A percentile compares a stretch with the other conserved stretches of the same genome.
These are phyloP conservation scores for Coprinopsis marcescibilis DNA, from an alignment of 768 basidiomycete genomes.

Conservation along the genomic window DNA sequence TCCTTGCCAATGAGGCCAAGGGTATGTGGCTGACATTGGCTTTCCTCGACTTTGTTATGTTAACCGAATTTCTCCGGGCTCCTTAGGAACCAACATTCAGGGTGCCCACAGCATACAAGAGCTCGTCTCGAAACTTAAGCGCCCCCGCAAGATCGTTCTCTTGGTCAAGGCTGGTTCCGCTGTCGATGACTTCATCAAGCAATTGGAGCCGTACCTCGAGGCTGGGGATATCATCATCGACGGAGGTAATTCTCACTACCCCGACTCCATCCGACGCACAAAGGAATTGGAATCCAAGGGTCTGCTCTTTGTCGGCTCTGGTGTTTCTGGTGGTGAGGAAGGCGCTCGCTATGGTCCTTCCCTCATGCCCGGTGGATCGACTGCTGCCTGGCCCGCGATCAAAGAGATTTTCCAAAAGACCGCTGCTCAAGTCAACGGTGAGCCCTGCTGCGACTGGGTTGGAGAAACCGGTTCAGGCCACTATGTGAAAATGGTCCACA, in stretches of 20 bases:
- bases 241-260: constrained; percentile 99
- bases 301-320: constrained; percentile 94
- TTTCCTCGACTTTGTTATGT: constrained; percentile 14
- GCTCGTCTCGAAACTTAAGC: constrained; percentile 87
- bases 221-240: constrained; percentile 98
- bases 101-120: constrained; percentile 94
- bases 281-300: constrained; percentile 93
- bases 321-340: constrained; percentile 99
- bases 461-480: constrained; percentile 93
- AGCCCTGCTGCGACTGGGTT: constrained; percentile 99
- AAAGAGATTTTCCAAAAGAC: constrained; percentile 99
- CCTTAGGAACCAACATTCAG: constrained; percentile 84
- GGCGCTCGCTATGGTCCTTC: constrained; percentile 96
- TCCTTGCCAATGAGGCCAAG: constrained; percentile 97
- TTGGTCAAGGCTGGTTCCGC: constrained; percentile 97
- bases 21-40: constrained; percentile 45
- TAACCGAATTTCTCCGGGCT: constrained; percentile 12
- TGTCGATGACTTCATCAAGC: constrained; percentile 91
- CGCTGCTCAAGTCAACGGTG: constrained; percentile 89
- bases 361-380: constrained; percentile 97
- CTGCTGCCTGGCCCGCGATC: constrained; percentile 92
- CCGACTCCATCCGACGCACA: constrained; percentile 93
- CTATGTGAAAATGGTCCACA: constrained; percentile 99
- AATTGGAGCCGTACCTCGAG: constrained; percentile 87
- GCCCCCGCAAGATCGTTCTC: constrained; percentile 93